Evolutionary conservation across 2,329 filamentous ascomycete genomes (phyloP), one percentile per base, ranked within the genome.

Genomic region (Westerdykella aurantiaca): DNA sequence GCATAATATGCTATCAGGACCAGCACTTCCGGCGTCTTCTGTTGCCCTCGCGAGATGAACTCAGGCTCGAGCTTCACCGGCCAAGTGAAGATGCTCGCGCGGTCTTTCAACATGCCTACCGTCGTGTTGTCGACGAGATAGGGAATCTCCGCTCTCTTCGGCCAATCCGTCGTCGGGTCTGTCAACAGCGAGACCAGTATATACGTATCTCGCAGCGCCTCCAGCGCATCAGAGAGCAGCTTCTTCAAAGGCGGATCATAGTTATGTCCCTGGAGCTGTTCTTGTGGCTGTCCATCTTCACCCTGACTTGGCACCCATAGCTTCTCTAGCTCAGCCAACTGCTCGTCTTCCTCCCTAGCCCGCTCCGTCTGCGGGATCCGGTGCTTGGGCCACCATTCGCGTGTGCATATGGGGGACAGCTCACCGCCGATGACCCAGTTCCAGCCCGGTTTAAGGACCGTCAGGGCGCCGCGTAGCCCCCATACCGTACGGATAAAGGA

Each of bases 1-100:
- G 65, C 67, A 42, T 63, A 70, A 42, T 70, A 58, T 9, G 66
- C 67, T 9, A 69, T 46, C 14, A 70, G 57, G 21, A 69, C 58
- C 12, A 70, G 46, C 1, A 65, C 65, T 14, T 63, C 54, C 1
- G 49, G 44, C 23, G 67, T 58, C 40, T 60, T 60, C 33, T 51
- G 42, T 25, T 61, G 58, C 18, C 68, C 44, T 13, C 64, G 46
- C 13, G 49, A 42, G 2, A 66, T 56, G 25, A 63, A 65, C 11
- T 61, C 56, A 10, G 56, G 53, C 11, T 57, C 55, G 9, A 66
- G 56, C 2, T 48, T 46, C 2, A 56, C 46, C 0, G 56, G 53
- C 63, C 63, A 67, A 4, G 62, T 53, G 21, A 66, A 64, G 2
- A 67, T 60, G 2, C 62, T 57, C 6, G 60, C 63, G 4, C 62